Base-by-base conservation (phyloP, 495 filamentous ascomycete species). In the Neurospora terricola region DNA sequence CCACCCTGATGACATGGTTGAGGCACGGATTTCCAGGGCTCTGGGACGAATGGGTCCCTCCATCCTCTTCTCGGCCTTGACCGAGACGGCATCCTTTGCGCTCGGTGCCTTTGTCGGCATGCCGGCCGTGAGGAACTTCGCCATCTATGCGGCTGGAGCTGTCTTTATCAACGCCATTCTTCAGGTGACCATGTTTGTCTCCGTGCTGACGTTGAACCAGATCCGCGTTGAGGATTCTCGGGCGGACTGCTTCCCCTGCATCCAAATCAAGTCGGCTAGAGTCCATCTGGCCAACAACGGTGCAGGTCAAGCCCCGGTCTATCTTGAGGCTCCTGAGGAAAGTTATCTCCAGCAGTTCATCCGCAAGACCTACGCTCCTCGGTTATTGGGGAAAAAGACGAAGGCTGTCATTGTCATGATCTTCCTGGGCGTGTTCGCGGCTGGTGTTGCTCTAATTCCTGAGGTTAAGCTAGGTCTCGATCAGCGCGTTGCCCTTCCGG, bases 121-220 rank as follows among this genome's bases (percentile, higher is more conserved):
- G 96, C 96, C 96, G 14, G 96, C 96, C 1, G 96, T 99, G 42
- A 88, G 93, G 71, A 99, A 99, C 78, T 99, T 99, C 81, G 96
- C 96, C 12, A 89, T 94, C 38, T 99, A 99, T 81, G 96, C 96
- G 1, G 94, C 96, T 18, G 96, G 96, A 40, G 96, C 96, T 7
- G 96, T 99, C 12, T 91, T 98, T 76, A 94, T 99, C 85, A 99
- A 99, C 77, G 96, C 96, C 7, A 77, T 98, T 38, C 83, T 99
- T 27, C 96, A 99, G 79, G 89, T 98, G 71, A 99, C 96, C 10
- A 94, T 98, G 90, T 99, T 99, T 76, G 88, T 98, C 45, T 91
- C 96, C 14, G 91, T 98, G 3, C 88, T 99, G 16, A 90, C 93
- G 36, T 86, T 97, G 70, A 98, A 98, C 77, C 96, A 99, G 80